Conservation (phyloP, 192 early-diverging fungal genomes). For the Podila epigama region DNA sequence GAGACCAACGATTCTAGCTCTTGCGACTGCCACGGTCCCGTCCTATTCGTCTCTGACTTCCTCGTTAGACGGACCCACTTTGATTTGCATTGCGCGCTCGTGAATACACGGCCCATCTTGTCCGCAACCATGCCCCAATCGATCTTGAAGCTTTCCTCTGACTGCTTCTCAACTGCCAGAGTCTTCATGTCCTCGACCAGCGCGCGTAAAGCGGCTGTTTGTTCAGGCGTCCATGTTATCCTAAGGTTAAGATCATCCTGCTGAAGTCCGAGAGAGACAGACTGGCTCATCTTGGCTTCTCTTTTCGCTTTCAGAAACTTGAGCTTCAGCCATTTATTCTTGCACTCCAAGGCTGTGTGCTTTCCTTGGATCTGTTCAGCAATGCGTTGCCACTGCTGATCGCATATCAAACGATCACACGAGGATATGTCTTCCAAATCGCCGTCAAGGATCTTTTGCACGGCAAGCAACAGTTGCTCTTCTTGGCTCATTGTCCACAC, state of each 20-base stretch:
- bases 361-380: conserved; percentile 10
- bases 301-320: not conserved
- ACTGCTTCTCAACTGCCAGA: not conserved
- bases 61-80: conserved; percentile 11
- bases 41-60: not conserved
- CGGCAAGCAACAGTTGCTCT: not conserved
- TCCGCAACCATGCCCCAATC: conserved; percentile 8
- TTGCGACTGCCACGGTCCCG: conserved; percentile 10
- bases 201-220: not conserved
- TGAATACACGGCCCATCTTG: conserved; percentile 8
- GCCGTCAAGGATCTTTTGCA: not conserved
- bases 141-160: not conserved
- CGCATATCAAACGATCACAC: not conserved
- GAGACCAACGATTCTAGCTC: conserved; percentile 13
- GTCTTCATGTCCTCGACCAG: conserved; percentile 3
- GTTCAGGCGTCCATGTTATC: conserved; percentile 11
- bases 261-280: not conserved
- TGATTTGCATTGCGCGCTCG: conserved; percentile 17
- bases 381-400: conserved; percentile 6
- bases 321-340: conserved; percentile 14
- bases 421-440: not conserved
- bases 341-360: conserved; percentile 16
- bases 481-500: conserved; percentile 12
- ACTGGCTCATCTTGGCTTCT: not conserved
- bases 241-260: not conserved